These are phyloP conservation scores for Musa schizocarpa DNA, from an alignment of 176 grass and related monocot species.

Conservation along the genomic window DNA sequence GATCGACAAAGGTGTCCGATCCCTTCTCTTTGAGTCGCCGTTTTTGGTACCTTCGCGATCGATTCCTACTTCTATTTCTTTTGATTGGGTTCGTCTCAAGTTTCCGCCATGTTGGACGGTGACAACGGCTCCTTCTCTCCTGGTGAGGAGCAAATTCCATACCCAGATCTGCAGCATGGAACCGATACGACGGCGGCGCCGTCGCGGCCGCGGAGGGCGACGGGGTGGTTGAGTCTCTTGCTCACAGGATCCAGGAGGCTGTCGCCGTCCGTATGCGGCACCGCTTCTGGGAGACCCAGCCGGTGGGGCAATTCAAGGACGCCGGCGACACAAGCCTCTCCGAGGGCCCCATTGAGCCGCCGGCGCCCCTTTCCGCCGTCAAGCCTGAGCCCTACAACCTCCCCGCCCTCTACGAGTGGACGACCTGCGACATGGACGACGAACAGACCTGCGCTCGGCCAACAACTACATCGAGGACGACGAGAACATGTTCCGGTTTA, in stretches of 20 bases:
- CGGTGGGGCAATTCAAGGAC: too few relatives aligned
- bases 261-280: slow-evolving; percentile 54
- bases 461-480: slow-evolving; percentile 99
- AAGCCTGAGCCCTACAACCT: slow-evolving; percentile 19
- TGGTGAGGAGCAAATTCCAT: background rate
- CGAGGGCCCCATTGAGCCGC: too few relatives aligned
- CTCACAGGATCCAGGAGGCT: slow-evolving; percentile 73
- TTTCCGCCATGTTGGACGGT: slow-evolving; percentile 8
- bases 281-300: slow-evolving; percentile 37
- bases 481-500: slow-evolving; percentile 99
- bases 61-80: background rate
- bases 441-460: slow-evolving; percentile 38
- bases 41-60: too few relatives aligned
- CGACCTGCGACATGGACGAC: slow-evolving; percentile 92
- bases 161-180: background rate
- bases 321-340: too few relatives aligned
- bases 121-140: slow-evolving; percentile 4
- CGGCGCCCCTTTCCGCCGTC: too few relatives aligned
- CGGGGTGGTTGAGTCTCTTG: slow-evolving; percentile 30
- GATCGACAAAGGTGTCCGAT: too few relatives aligned
- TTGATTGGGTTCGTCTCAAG: background rate
- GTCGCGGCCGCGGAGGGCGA: slow-evolving; percentile 13
- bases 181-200: background rate
- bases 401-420: slow-evolving; percentile 77
- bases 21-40: too few relatives aligned